Base-by-base conservation (phyloP, 177 flowering plant genomes). In the Tripterygium wilfordii region DNA sequence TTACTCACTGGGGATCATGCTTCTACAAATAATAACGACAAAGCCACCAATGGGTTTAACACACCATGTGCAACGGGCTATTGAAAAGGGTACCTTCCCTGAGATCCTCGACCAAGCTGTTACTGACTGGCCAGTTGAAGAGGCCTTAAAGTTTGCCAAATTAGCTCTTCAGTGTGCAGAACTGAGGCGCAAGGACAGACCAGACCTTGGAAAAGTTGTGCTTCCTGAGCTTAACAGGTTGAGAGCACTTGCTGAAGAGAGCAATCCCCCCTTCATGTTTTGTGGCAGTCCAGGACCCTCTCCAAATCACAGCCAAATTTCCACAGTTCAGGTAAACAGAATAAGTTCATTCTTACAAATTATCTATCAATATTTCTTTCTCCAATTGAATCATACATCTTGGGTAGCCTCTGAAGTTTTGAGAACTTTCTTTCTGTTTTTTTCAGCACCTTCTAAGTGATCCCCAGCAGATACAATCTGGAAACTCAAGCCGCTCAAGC, bases 21-120 rank as follows among this genome's bases (percentile, higher is more conserved):
- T 67, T 54, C 56, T 67, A 6, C 72, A 67, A 15, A 36, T 67
- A 22, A 47, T 67, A 32, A 67, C 72, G 17, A 61, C 65, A 23
- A 67, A 51, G 49, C 61, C 60, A 18, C 62, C 72, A n/a, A 67
- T 67, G 65, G 72, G 72, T 5, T 38, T 67, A 38, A 56, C 68
- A 4, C 64, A 63, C 26, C 59, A 55, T 13, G 68, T 67, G 6
- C 56, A 59, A 28, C 40, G 42, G 22, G 42, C 72, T 1, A 59
- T 67, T 39, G 68, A 63, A 31, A 59, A 22, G 5, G 68, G 62
- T 10, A 62, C 44, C 21, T 59, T 67, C n/a, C 32, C 39, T 1
- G 62, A 63, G n/a, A 48, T 59, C 44, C 61, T 67, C 2, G 72
- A 67, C 32, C 65, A 62, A 10, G 51, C 55, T 1, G 65, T 67